Evolutionary conservation across 208 protist species (phyloP).

Genomic region (Herpetomonas muscarum): DNA sequence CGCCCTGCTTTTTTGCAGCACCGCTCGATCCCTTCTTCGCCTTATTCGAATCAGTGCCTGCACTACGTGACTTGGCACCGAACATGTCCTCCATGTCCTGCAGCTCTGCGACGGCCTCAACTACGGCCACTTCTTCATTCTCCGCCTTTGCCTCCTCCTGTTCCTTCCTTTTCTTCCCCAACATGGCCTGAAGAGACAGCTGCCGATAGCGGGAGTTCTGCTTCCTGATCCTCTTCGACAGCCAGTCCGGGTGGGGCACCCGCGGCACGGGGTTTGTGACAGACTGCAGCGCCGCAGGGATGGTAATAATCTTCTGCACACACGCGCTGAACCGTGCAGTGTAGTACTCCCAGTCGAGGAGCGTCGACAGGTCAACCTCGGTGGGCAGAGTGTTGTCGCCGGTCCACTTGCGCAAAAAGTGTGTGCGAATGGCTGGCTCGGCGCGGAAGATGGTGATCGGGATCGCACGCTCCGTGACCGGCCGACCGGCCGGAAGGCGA

Average conservation of each 20-base stretch:
- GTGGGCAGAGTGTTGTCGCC: constrained; percentile 58
- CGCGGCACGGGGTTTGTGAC: constrained; percentile 97
- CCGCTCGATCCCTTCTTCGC: constrained; percentile 17
- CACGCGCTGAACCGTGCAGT: constrained; percentile 93
- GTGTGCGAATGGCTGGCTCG: constrained; percentile 77
- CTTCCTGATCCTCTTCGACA: constrained; percentile 89
- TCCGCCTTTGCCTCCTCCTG: constrained; percentile 1
- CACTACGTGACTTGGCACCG: background rate
- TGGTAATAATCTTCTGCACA: constrained; percentile 99
- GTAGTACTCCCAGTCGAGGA: constrained; percentile 99
- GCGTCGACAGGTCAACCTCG: constrained; percentile 75
- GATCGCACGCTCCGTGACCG: constrained; percentile 98
- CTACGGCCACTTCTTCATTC: background rate
- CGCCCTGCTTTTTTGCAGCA: background rate
- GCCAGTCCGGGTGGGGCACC: constrained; percentile 98
- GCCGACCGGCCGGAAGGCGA: constrained; percentile 90
- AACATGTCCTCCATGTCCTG: constrained; percentile 64
- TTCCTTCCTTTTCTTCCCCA: constrained; percentile 26
- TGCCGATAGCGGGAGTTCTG: constrained; percentile 78
- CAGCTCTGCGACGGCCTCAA: constrained; percentile 7
- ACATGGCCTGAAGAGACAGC: constrained; percentile 55
- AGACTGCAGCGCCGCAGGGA: constrained; percentile 98
- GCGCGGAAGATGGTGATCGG: constrained; percentile 97
- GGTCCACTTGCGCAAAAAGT: constrained; percentile 96
- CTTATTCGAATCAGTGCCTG: constrained; percentile 11